Evolutionary conservation across 495 filamentous ascomycete genomes (phyloP).

Genomic region (Rostrohypoxylon terebratum): DNA sequence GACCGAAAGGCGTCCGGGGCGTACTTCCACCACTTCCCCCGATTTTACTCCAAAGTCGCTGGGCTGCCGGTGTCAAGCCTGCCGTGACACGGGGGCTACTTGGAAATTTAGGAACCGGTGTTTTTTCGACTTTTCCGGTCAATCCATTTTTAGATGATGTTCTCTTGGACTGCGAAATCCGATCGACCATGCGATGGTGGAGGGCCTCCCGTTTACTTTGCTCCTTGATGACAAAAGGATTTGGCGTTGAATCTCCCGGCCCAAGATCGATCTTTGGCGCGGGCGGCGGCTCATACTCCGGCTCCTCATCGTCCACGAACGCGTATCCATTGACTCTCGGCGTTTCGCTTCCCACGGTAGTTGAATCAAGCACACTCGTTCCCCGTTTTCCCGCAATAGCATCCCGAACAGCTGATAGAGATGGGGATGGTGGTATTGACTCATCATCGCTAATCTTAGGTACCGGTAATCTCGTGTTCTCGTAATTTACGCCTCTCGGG

Average conservation of each 20-base stretch:
- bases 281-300: conserved; percentile 51
- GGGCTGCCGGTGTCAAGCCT: conserved; percentile 81
- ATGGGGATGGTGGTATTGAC: conserved; percentile 75
- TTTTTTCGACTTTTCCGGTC: conserved; percentile 68
- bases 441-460: conserved; percentile 47
- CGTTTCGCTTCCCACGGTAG: conserved; percentile 73
- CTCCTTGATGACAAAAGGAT: conserved; percentile 85
- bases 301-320: conserved; percentile 87
- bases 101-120: conserved; percentile 76
- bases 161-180: conserved; percentile 78
- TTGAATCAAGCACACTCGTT: conserved; percentile 72
- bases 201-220: conserved; percentile 82
- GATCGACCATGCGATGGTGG: conserved; percentile 92
- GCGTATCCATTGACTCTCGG: conserved; percentile 92
- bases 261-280: conserved; percentile 63
- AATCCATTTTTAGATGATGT: conserved; percentile 58
- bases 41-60: conserved; percentile 78
- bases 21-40: conserved; percentile 64
- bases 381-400: conserved; percentile 84
- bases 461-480: conserved; percentile 79
- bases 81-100: conserved; percentile 76
- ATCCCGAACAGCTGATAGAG: conserved; percentile 84
- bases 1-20: conserved; percentile 63
- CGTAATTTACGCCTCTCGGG: conserved; percentile 81
- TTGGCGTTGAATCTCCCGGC: conserved; percentile 70